Evolutionary conservation across 805 yeast genomes (phyloP), one percentile per base, ranked within the genome.

Genomic region (Cyberlindnera samutprakarnensis): DNA sequence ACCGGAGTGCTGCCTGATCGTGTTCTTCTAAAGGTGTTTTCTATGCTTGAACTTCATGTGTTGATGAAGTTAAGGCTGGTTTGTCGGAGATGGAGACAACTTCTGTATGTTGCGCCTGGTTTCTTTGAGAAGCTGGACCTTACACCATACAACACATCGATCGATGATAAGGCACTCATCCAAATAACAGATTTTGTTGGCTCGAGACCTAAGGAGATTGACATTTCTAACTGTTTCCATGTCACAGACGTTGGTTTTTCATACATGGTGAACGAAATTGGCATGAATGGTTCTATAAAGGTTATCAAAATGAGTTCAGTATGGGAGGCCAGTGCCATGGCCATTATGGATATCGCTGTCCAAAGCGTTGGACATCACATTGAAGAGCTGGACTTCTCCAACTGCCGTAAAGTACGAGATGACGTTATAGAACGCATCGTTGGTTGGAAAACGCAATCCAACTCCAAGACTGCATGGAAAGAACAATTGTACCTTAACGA

Each of bases 261-360:
- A 27, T 75, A 75, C 46, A 61, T 82, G 63, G 74, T 81, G 14
- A 78, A 75, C 44, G 83, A 79, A 43, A 66, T 79, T 33, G 87
- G 87, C 2, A 74, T 78, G 43, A 51, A 73, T 24, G 86, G 86
- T 4, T 62, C 65, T 20, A 67, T 82, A 27, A 61, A 62, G 32
- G 55, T 57, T 8, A 57, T 82, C 30, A 67, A 64, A 38, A 78
- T 81, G 86, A 65, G 63, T 39, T 73, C 82, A 12, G 78, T 72
- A 29, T 81, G 90, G 90, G 84, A 78, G 43, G 74, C 82, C 7
- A 71, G 78, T 37, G 84, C 86, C 3, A 77, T 79, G 84, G 82
- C 88, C 3, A 78, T 81, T 19, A 78, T 81, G 86, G 90, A 82
- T 51, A 54, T 81, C 25, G 70, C 85, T 2, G 75, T 71, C 2